Evolutionary conservation across 164 flowering plant species (phyloP), one percentile per base, ranked within the genome.

Genomic region (Magnolia kwangsiensis): DNA sequence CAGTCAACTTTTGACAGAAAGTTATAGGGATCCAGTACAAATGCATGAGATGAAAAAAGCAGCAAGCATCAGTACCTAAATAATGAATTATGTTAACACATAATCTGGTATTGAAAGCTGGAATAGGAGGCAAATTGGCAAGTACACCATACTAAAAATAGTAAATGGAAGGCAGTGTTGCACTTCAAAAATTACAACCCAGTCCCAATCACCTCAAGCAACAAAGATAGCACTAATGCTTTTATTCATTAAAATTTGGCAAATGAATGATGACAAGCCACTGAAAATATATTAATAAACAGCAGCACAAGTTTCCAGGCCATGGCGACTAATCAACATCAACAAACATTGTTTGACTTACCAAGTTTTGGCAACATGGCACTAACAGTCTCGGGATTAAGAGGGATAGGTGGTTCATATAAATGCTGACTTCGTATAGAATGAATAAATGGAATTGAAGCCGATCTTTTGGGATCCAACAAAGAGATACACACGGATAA

Each of bases 351-450:
- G 16, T 29, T 7, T 64, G 64, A 82, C 94, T 85, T 74, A 96
- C 98, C 93, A 77, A 96, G 92, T 85, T 88, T 92, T 67, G 94
- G 97, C 51, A 96, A 88, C 98, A 96, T 96, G 63, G 97, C 95
- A 82, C 79, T 81, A 51, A 94, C 85, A 76, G 96, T 94, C 81
- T 96, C 98, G 45, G 89, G 87, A 79, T 88, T 90, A 31, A 86
- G 89, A 68, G 91, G 82, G 29, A 86, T 75, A 2, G 89, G 89
- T 75, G 93, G 75, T 78, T 92, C 98, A 75, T 86, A 91, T 79
- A 91, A 83, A 70, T 91, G 91, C 77, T 95, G 99, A 82, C 85
- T 86, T 70, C 99, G 85, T 50, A 89, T 75, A 67, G 97, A 88
- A 82, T 90, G 85, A 78, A 89, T 74, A 75, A 86, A 51, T 7